Conservation (phyloP, 768 basidiomycete genomes). For the Leccinum ochraceum region DNA sequence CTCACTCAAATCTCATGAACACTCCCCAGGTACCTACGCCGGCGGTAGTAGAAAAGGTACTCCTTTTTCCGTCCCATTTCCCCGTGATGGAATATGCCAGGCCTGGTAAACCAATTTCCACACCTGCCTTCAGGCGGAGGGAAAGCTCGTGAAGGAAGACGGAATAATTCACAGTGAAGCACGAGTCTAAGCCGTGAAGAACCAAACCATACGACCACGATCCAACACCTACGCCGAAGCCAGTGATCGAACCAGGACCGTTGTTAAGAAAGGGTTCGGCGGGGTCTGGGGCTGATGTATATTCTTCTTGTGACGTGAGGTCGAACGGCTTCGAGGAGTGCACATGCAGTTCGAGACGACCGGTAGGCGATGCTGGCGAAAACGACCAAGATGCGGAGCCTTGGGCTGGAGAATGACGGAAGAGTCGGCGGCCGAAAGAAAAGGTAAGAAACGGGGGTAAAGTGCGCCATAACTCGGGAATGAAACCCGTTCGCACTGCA, state of each 20-base stretch:
- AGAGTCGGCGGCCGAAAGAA: slow-evolving; percentile 52
- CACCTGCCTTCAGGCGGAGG: slow-evolving; percentile 47
- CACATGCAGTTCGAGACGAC: slow-evolving; percentile 42
- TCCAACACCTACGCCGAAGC: slow-evolving; percentile 46
- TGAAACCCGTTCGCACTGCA: slow-evolving; percentile 38
- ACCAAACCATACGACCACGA: slow-evolving; percentile 51
- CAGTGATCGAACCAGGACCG: slow-evolving; percentile 49
- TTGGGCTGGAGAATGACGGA: slow-evolving; percentile 45
- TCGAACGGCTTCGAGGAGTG: slow-evolving; percentile 45
- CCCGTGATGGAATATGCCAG: slow-evolving; percentile 44
- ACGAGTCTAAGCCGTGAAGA: slow-evolving; percentile 49
- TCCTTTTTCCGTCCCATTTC: slow-evolving; percentile 49
- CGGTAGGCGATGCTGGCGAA: slow-evolving; percentile 22
- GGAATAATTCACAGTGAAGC: slow-evolving; percentile 51
- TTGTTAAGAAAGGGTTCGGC: slow-evolving; percentile 25
- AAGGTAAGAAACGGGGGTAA: slow-evolving; percentile 45
- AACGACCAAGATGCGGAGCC: slow-evolving; percentile 42
- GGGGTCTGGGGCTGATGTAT: slow-evolving; percentile 22
- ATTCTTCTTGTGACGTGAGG: slow-evolving; percentile 28
- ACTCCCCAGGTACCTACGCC: slow-evolving; percentile 49
- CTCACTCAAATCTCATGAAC: slow-evolving; percentile 56
- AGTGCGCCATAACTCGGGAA: slow-evolving; percentile 34
- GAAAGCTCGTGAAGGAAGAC: slow-evolving; percentile 57
- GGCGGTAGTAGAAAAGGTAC: slow-evolving; percentile 45
- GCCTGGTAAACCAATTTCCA: slow-evolving; percentile 52